Base-by-base conservation (phyloP, 208 protist genomes). In the Naegleria lovaniensis region DNA sequence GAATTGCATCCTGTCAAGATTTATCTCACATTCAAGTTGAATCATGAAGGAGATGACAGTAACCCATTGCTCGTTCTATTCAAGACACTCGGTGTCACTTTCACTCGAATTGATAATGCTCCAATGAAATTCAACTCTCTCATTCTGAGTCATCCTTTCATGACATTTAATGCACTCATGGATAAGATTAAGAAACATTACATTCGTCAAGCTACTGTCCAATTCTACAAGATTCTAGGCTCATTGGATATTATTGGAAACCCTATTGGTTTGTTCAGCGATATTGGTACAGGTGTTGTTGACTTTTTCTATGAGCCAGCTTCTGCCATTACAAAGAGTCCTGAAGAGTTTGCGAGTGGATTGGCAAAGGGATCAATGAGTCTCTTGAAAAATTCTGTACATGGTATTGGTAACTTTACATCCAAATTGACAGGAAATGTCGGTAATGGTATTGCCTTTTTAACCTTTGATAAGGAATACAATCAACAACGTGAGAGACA, bases 381-480 rank as follows among this genome's bases (percentile, higher is more conserved):
- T 89, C 59, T 89, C 1, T 38, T 89, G 19, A 89, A 40, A 16
- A 89, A 92, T 39, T 58, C 91, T 40, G 11, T 92, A 11, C 41
- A 88, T 39, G 92, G 92, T 40, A 83, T 92, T 85, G 83, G 79
- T 39, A 93, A 92, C 29, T 90, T 92, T 19, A 38, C 92, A 36
- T 67, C 84, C 6, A 88, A 87, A 58, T 19, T 93, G 22, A 91
- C 92, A 58, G 90, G 75, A 38, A 92, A 22, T 43, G 22, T 93
- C 22, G 29, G 52, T 25, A 92, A 93, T 40, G 59, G 67, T 19
- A 22, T 93, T 41, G 83, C n/a, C 25, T 85, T 39, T 51, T 59
- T 94, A 13, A 92, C 92, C 16, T 89, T 93, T 6, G 92, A 93
- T 88, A 16, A 92, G 41, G 92, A 93, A 40, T 94, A 93, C 91